Base-by-base conservation (phyloP, 352 stramenopile species). In the Phytopythium montanum region DNA sequence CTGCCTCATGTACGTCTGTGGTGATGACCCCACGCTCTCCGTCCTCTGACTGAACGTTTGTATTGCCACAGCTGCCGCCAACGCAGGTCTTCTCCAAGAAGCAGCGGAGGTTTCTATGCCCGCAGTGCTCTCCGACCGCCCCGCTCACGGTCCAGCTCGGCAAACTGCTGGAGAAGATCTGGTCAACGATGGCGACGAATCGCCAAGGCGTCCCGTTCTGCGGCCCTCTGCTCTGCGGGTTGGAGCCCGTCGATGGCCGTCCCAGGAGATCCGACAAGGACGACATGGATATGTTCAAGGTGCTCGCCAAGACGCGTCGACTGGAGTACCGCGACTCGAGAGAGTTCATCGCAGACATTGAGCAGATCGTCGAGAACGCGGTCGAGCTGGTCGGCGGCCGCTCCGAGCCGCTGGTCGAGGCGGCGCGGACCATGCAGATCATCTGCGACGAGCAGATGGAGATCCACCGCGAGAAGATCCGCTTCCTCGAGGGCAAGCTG, bases 151-250 rank as follows among this genome's bases (percentile, higher is more conserved):
- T 95, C 18, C 83, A 89, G 54, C 70, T 95, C 29, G 82, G 75
- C 2, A 92, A 89, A 62, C 68, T 79, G 45, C 62, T 95, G 50
- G 86, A 95, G 65, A 83, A 83, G 26, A 85, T 95, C 41, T 95
- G 85, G 86, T 93, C 86, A 2, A 88, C 83, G 41, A 60, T 95
- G 57, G 86, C 83, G 16, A 95, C 84, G n/a, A 95, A 95, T 65
- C 81, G 71, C 18, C 86, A 95, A 63, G 86, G 83, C 5, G 76
- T 90, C 70, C 77, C 86, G 21, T 95, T 95, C 44, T 92, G 82
- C 54, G 80, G 81, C 36, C 86, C 86, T 3, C 61, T 95, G 14
- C 55, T 95, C 26, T 79, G 75, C 42, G 86, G 86, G 18, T 44
- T 95, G 41, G 72, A 86, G 18, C 66, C 64, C 13, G 19, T 66